These are phyloP conservation scores for Williopsis jadinii DNA, from an alignment of 1,139 yeast species.

Conservation along the genomic window DNA sequence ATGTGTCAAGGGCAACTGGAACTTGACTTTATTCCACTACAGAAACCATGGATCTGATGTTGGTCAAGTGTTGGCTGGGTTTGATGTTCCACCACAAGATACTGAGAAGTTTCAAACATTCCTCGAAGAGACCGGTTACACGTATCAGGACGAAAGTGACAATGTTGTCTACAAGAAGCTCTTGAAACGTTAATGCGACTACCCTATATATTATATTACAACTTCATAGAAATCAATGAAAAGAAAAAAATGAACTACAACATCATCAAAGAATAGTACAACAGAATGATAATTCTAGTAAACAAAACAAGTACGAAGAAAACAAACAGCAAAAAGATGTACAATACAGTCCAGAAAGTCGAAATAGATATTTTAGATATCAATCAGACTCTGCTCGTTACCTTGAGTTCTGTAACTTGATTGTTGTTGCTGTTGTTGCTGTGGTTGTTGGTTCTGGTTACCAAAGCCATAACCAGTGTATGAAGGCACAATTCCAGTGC, in stretches of 20 bases:
- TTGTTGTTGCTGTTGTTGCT: conserved; percentile 29
- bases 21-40: conserved; percentile 88
- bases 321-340: no score
- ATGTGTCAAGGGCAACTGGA: conserved; percentile 74
- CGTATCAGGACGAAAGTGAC: conserved; percentile 73
- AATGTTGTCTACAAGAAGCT: conserved; percentile 78
- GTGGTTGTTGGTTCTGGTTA: conserved; percentile 37
- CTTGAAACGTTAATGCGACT: conserved; percentile 30
- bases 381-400: conserved; percentile 22
- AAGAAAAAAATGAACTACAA: no score
- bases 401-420: conserved; percentile 24
- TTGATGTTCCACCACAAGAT: conserved; percentile 74
- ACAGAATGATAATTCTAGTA: no score
- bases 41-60: conserved; percentile 95
- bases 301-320: no score
- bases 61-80: conserved; percentile 86
- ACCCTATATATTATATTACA: no score
- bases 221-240: no score
- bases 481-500: conserved; percentile 50
- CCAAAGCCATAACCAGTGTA: conserved; percentile 96
- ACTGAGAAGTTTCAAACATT: conserved; percentile 57
- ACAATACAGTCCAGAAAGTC: no score
- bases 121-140: conserved; percentile 67
- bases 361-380: conserved; percentile 10
- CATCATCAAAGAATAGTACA: no score